Evolutionary conservation across 2,329 filamentous ascomycete species (phyloP).

Genomic region (Xylaria multiplex): DNA sequence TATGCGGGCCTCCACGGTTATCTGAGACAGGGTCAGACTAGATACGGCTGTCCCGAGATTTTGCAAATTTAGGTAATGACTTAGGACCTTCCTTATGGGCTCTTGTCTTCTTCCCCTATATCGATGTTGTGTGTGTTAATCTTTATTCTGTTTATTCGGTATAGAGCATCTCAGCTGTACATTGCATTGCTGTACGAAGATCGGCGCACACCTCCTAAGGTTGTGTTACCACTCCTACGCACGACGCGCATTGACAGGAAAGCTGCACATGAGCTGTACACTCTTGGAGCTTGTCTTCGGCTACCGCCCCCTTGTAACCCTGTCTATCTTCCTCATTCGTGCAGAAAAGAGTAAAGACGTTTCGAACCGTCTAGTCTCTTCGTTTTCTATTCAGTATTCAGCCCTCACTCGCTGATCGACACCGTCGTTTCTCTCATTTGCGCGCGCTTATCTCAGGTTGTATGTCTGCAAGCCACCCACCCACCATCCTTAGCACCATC

Average conservation of each 20-base stretch:
- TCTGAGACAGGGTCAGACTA: conserved; percentile 27
- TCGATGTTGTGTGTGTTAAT: conserved; percentile 16
- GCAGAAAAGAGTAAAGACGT: conserved; percentile 17
- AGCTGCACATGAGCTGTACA: conserved; percentile 8
- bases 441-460: conserved; percentile 26
- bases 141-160: conserved; percentile 1
- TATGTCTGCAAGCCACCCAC: not conserved
- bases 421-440: conserved; percentile 12
- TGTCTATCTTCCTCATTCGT: conserved; percentile 1
- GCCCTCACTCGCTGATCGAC: conserved; percentile 15
- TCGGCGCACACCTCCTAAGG: not conserved
- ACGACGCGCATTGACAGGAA: conserved; percentile 16
- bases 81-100: conserved; percentile 8
- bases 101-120: conserved; percentile 3
- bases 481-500: not conserved
- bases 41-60: not conserved
- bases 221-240: conserved; percentile 1
- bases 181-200: conserved; percentile 15
- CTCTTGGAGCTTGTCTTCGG: conserved; percentile 13
- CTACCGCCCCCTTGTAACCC: conserved; percentile 22
- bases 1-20: conserved; percentile 14
- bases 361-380: conserved; percentile 28
- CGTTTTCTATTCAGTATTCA: not conserved
- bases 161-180: conserved; percentile 20
- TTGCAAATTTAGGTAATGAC: conserved; percentile 22